phyloP scores from a whole-genome alignment of 805 yeast genomes.

The Wickerhamiella sergipiensis region DNA sequence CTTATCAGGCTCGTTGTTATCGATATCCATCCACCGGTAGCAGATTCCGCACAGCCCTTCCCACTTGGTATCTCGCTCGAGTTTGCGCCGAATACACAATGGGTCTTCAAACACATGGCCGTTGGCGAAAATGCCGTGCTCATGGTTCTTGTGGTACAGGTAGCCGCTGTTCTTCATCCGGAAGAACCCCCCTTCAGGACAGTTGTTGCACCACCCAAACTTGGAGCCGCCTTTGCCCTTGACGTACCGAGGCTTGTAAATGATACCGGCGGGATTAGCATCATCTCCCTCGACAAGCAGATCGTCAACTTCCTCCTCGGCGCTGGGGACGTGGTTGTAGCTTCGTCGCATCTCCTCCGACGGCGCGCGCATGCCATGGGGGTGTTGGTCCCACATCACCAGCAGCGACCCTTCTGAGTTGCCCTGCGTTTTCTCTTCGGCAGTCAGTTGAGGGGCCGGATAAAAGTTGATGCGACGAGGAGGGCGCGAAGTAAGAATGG shows the following conservation, averaged over 20 bases:
- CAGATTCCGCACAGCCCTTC: constrained; percentile 19
- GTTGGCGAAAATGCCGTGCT: constrained; percentile 18
- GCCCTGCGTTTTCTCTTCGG: not conserved
- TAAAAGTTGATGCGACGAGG: constrained; percentile 16
- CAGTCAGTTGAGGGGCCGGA: constrained; percentile 8
- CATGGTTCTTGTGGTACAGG: constrained; percentile 18
- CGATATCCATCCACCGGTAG: constrained; percentile 18
- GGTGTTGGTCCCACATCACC: constrained; percentile 3
- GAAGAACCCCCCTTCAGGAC: constrained; percentile 12
- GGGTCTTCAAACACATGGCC: constrained; percentile 18
- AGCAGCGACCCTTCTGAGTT: not conserved
- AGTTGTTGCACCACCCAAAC: constrained; percentile 17
- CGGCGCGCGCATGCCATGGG: constrained; percentile 7
- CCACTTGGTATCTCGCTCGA: constrained; percentile 15
- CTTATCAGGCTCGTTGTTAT: constrained; percentile 11
- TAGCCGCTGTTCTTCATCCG: constrained; percentile 17
- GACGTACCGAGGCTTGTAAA: constrained; percentile 15
- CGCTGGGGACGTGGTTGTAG: constrained; percentile 2
- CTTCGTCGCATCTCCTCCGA: not conserved
- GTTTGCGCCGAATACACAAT: constrained; percentile 12
- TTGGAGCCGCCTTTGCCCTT: constrained; percentile 11
- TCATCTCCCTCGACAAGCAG: not conserved
- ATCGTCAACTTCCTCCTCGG: not conserved
- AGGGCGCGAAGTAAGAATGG: constrained; percentile 14
- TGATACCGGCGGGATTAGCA: constrained; percentile 2